Base-by-base conservation (phyloP, 306 rosid genomes). In the Mimosa pudica region DNA sequence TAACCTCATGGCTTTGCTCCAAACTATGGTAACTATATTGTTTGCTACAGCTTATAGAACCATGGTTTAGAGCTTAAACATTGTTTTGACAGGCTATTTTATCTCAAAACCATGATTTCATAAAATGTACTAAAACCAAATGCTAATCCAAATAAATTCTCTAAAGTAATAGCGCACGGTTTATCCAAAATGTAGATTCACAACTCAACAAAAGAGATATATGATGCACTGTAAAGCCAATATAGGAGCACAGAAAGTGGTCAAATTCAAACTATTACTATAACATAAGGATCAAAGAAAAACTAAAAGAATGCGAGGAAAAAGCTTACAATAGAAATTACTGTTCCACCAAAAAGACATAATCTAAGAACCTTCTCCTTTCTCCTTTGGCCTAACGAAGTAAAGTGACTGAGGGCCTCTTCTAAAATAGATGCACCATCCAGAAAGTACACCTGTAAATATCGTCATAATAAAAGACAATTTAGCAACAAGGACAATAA, bases 391-490 rank as follows among this genome's bases (percentile, higher is more conserved):
- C 88, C 64, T 75, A 92, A 70, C 7, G 74, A 84, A 70, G 89
- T 81, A 46, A 84, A 84, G 82, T 86, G 88, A 69, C 81, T 78
- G 47, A 94, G 84, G 66, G 86, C 77, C 64, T 24, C 89, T 73
- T 90, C 97, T 67, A 94, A 79, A 84, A 90, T 75, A 74, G 87
- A 92, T 86, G 86, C 96, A 62, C 98, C 98, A 65, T 94, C 98
- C 80, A 94, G 77, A 79, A 83, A 90, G 88, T 86, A 90, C 51
- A 90, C 98, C 98, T 94, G 86, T 76, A 58, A 79, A 81, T 83
- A 82, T 71, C 78, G 84, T 70, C 77, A 83, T 14, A 61, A 52
- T 75, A 48, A 82, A 75, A 78, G 44, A 57, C 60, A 45, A 83
- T 62, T 36, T 45, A 69, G 74, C 60, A 76, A 18, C 32, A 58